Evolutionary conservation across 2,329 filamentous ascomycete species (phyloP), one percentile per base, ranked within the genome.

Genomic region (Penicillium sp.): DNA sequence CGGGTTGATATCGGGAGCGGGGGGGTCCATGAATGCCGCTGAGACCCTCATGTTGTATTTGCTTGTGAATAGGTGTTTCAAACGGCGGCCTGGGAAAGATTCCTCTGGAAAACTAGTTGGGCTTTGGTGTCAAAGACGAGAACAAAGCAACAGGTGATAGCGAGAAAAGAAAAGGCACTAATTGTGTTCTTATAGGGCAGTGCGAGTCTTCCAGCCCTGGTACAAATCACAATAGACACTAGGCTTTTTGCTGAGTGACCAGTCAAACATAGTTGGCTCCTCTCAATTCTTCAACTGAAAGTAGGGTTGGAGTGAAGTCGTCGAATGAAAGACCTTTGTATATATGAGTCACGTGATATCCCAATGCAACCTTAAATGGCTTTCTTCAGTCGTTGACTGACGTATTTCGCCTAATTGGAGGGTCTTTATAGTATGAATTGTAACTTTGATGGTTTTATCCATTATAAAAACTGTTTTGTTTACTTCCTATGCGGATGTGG

Each of bases 311-410:
- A 44, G 31, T 38, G 47, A 52, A 52, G 53, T 51, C 15, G 53
- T 38, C 39, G 13, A 15, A 56, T 52, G 39, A 39, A 43, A 52
- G 53, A 21, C 36, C n/a, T 50, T 27, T 56, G 39, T 56, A 56
- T 56, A 56, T 56, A 56, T 2, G 10, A 3, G 25, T 51, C 53
- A 56, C 53, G 53, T 56, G 53, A 36, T 15, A 10, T 29, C 6
- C n/a, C n/a, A 21, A 52, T 52, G 39, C 39, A 56, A 56, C 53
- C 47, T 52, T 49, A 33, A 31, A 53, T 29, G 25, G 36, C 9
- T 51, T 38, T 53, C 21, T 27, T 45, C 13, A 23, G 2, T 12
- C 13, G 19, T n/a, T 23, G 15, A 48, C 29, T 23, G 29, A 33
- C 2, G 44, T 48, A 35, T 48, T 47, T 33, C 5, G 19, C 19